Base-by-base conservation (phyloP, 1,284 basidiomycete genomes). In the Mycena sp. region DNA sequence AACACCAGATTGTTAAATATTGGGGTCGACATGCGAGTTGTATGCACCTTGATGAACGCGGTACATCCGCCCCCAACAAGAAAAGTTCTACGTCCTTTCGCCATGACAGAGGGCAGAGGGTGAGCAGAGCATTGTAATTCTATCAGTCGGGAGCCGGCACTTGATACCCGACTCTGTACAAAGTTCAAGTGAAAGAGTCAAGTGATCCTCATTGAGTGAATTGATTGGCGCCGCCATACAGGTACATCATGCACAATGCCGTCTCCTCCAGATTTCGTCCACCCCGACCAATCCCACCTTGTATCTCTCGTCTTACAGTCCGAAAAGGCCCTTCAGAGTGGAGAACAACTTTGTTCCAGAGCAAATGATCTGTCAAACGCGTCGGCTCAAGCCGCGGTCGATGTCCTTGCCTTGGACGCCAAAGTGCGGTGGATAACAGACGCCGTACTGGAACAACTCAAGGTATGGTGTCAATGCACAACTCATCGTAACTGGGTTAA, bases 61-160 rank as follows among this genome's bases (percentile, higher is more conserved):
- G 92, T 94, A 74, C 89, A 91, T 70, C 93, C 92, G 51, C 85
- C 89, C 19, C 92, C 93, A 58, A 94, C 79, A 53, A 95, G 82
- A 71, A 92, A 92, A 25, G 85, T 84, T 58, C 89, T 79, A 59
- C 82, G 80, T 63, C 81, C 81, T 62, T 75, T 72, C n/a, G 51
- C 53, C 59, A 65, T 65, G 26, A n/a, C 17, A 11, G 32, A 9
- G 19, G 26, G 5, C 7, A 46, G 28, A 3, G 38, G 32, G 32
- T n/a, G 35, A 44, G n/a, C 14, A 35, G 40, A 25, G 29, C 17
- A 41, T n/a, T 21, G n/a, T 19, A 38, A 48, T 29, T 10, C 10
- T 6, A 16, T 6, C 7, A 5, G 41, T 45, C 21, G 19, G 16
- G 28, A 23, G 21, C 26, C 14, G 26, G 11, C 2, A 17, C 21